Conservation (phyloP, 2,329 filamentous ascomycete species). For the Dryadomyces quercus-mongolicae region DNA sequence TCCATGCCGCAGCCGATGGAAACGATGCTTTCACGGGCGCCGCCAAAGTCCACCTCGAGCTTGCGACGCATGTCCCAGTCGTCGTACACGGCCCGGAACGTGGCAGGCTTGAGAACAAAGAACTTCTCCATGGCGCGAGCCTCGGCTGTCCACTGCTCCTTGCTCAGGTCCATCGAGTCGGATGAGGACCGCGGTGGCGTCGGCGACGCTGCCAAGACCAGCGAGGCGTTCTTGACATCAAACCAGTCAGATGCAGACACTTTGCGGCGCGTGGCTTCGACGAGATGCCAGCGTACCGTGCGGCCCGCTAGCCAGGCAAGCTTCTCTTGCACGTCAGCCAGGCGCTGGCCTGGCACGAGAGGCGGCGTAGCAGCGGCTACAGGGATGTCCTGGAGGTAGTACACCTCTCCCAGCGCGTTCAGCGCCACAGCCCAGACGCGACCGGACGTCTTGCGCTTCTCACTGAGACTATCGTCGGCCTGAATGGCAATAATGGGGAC, state of each 20-base stretch:
- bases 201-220: constrained; percentile 60
- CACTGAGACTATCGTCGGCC: constrained; percentile 72
- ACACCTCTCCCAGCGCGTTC: constrained; percentile 87
- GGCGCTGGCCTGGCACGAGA: neutral
- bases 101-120: constrained; percentile 56
- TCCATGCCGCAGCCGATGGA: constrained; percentile 59
- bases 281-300: constrained; percentile 66
- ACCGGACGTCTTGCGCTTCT: constrained; percentile 53
- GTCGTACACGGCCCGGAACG: constrained; percentile 66
- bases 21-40: constrained; percentile 65
- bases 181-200: constrained; percentile 62
- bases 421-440: constrained; percentile 87
- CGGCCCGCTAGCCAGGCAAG: constrained; percentile 73
- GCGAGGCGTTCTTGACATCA: constrained; percentile 44
- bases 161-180: constrained; percentile 57
- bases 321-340: constrained; percentile 14
- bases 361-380: constrained; percentile 15
- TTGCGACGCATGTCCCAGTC: constrained; percentile 88
- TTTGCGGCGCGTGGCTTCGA: constrained; percentile 64
- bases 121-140: constrained; percentile 73
- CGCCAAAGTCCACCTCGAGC: constrained; percentile 80
- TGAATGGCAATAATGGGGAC: constrained; percentile 72
- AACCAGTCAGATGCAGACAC: constrained; percentile 58
- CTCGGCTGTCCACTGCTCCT: constrained; percentile 61
- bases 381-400: constrained; percentile 66